Evolutionary conservation across 352 stramenopile species (phyloP).

Genomic region (Phytopythium oedochilum): DNA sequence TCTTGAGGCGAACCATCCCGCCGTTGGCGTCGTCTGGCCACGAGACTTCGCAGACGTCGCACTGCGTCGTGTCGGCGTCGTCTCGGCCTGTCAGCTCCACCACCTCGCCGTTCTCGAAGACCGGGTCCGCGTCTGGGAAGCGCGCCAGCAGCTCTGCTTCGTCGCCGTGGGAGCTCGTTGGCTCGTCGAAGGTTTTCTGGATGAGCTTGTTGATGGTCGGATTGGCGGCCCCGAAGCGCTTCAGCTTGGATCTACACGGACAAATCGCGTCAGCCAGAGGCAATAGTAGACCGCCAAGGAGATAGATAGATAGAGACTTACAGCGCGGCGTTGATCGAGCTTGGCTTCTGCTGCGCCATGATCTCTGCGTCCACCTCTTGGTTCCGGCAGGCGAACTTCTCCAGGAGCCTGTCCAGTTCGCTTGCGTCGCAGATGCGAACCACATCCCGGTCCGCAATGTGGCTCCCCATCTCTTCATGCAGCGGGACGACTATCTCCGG

Average conservation of each 20-base stretch:
- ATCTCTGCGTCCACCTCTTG: slow-evolving; percentile 56
- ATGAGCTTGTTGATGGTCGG: slow-evolving; percentile 61
- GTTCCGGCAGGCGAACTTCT: slow-evolving; percentile 65
- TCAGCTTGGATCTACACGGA: slow-evolving; percentile 47
- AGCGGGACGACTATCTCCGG: slow-evolving; percentile 50
- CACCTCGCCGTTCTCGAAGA: slow-evolving; percentile 62
- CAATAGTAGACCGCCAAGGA: no score
- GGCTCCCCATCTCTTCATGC: slow-evolving; percentile 48
- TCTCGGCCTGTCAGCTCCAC: slow-evolving; percentile 35
- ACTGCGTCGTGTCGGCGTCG: slow-evolving; percentile 22
- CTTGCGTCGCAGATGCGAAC: slow-evolving; percentile 57
- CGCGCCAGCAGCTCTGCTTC: slow-evolving; percentile 44
- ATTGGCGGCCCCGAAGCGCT: slow-evolving; percentile 58
- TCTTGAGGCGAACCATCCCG: slow-evolving; percentile 52
- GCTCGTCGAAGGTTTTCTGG: slow-evolving; percentile 70
- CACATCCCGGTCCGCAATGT: slow-evolving; percentile 66
- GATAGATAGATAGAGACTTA: slow-evolving; percentile 15
- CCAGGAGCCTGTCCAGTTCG: slow-evolving; percentile 54
- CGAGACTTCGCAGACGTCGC: slow-evolving; percentile 80
- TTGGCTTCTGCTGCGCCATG: slow-evolving; percentile 42
- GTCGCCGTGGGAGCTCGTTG: slow-evolving; percentile 32
- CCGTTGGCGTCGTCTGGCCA: slow-evolving; percentile 62
- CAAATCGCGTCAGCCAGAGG: neutral
- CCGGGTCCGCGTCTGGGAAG: slow-evolving; percentile 60
- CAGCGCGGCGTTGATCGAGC: slow-evolving; percentile 50